Base-by-base conservation (phyloP, 2,329 filamentous ascomycete genomes). In the Coleophoma eucalyptorum region DNA sequence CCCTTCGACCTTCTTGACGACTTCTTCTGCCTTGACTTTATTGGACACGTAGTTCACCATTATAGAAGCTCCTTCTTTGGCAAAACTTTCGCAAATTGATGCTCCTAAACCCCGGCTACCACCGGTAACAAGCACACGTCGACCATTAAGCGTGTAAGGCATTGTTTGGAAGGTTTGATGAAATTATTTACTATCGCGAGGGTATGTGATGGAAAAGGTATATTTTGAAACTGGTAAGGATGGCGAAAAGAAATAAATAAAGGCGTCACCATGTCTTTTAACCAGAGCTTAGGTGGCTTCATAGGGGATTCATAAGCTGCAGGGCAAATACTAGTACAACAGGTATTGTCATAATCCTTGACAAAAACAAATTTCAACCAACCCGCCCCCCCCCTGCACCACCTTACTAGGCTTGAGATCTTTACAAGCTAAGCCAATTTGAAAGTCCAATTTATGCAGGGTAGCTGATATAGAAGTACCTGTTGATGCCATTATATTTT, bases 21-120 rank as follows among this genome's bases (percentile, higher is more conserved):
- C 68, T 21, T 73, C 70, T 52, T 78, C 70, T 5, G 83, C 83
- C 0, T 74, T 69, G 19, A 73, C 74, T 49, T 73, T 68, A 57
- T 72, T 78, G 45, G 76, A 77, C 60, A 77, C 73, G 63, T 85
- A 86, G 64, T 86, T 86, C 63, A 87, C 78, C 6, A 78, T 79
- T 20, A 86, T 60, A 57, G 86, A 84, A 58, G 72, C 75, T 44
- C 81, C 80, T 63, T 84, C 72, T 6, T 72, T 69, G 5, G 83
- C 83, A 62, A 86, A 86, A 41, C 78, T 80, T 48, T 77, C 73
- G 43, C 72, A 73, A 32, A 86, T 71, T 13, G 78, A 64, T 48
- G 79, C 82, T 41, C 83, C 83, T 26, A 86, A 72, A 5, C 83
- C 83, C 78, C 83, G 38, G 38, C 38, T 41, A 16, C 38, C 38